phyloP scores from a whole-genome alignment of 1,284 basidiomycete genomes.

The Rugosomyces carneus region DNA sequence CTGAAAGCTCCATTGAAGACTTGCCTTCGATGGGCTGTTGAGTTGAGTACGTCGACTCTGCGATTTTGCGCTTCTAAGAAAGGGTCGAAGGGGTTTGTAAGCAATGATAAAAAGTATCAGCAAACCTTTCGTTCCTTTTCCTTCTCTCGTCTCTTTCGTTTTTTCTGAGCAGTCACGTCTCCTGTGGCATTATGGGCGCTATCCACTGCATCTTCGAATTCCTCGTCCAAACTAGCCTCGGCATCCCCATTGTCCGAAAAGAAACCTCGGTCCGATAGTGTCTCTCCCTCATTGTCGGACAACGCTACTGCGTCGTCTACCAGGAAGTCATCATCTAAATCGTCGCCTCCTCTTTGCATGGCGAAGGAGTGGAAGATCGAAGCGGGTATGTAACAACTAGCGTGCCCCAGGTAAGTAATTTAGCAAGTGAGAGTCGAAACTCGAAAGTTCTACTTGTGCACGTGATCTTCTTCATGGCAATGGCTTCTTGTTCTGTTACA shows the following conservation, averaged over 20 bases:
- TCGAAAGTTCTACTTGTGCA: not conserved
- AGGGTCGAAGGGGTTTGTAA: conserved; percentile 1
- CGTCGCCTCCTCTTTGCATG: conserved; percentile 55
- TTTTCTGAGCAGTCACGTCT: conserved; percentile 36
- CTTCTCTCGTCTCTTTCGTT: conserved; percentile 66
- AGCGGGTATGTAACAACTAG: not conserved
- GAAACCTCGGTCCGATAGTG: conserved; percentile 34
- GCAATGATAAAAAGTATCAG: conserved; percentile 1
- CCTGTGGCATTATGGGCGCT: conserved; percentile 15
- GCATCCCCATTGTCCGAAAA: conserved; percentile 34
- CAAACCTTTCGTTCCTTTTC: conserved; percentile 61
- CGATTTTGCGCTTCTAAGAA: conserved; percentile 59
- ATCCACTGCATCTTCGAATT: conserved; percentile 10
- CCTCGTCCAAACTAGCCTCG: conserved; percentile 23
- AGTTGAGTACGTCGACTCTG: conserved; percentile 33
- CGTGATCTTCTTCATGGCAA: not conserved
- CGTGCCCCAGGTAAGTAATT: too few species aligned
- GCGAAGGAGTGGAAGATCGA: conserved; percentile 10
- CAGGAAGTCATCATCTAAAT: conserved; percentile 76
- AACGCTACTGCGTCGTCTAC: conserved; percentile 62
- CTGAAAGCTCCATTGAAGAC: conserved; percentile 46
- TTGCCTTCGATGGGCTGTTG: conserved; percentile 51
- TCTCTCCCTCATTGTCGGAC: conserved; percentile 43
- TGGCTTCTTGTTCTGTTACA: too few species aligned
- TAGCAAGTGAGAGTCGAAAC: not conserved